phyloP scores from a whole-genome alignment of 331 rosid species.

The Pyrus hybrid region DNA sequence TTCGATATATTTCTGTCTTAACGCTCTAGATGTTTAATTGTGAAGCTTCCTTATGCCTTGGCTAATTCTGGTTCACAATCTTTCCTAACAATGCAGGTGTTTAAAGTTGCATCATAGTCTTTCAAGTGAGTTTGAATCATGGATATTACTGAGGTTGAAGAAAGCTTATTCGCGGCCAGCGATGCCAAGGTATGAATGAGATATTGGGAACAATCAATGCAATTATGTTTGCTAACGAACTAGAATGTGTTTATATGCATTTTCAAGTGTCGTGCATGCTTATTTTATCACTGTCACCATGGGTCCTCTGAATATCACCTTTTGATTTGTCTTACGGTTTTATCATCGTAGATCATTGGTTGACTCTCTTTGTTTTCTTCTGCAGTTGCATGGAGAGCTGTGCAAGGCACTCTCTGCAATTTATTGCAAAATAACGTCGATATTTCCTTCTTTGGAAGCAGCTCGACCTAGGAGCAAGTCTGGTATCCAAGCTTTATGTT shows the following conservation, averaged over 20 bases:
- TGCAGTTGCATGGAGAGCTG: slow-evolving; percentile 86
- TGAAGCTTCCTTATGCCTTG: not conserved
- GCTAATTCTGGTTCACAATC: slow-evolving; percentile 6
- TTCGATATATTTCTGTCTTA: not conserved
- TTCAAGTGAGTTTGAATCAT: slow-evolving; percentile 36
- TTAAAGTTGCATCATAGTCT: slow-evolving; percentile 18
- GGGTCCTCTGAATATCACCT: not conserved
- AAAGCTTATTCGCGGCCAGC: slow-evolving; percentile 76
- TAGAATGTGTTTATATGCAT: not conserved
- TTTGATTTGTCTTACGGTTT: not conserved
- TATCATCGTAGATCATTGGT: not conserved
- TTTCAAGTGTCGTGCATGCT: not conserved
- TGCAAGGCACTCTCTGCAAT: slow-evolving; percentile 73
- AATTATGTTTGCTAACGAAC: not conserved
- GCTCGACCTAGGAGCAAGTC: slow-evolving; percentile 94
- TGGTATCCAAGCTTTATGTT: slow-evolving; percentile 90
- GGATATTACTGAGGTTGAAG: slow-evolving; percentile 78
- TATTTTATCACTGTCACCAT: not conserved
- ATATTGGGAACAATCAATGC: not conserved
- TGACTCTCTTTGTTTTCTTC: not conserved
- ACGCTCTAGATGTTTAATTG: not conserved
- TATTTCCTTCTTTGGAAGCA: slow-evolving; percentile 88
- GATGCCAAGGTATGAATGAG: slow-evolving; percentile 71
- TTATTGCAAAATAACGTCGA: slow-evolving; percentile 59
- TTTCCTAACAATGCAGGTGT: slow-evolving; percentile 30